phyloP scores from a whole-genome alignment of 768 basidiomycete genomes.

The Clavaria fumosa region DNA sequence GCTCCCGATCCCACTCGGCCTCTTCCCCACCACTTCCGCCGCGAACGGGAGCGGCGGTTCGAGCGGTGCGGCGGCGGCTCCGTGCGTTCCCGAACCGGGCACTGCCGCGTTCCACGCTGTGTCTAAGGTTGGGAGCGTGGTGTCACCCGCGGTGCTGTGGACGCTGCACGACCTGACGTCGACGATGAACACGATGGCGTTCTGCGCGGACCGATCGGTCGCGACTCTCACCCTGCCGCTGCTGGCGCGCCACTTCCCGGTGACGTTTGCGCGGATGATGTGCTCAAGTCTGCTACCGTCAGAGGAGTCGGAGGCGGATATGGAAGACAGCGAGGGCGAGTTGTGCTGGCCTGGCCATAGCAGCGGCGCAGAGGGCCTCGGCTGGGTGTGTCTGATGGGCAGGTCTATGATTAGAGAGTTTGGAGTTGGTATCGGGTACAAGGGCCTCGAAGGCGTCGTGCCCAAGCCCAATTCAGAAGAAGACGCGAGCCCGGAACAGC shows the following conservation, averaged over 20 bases:
- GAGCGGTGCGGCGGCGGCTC: too few relatives aligned
- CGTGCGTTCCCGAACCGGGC: neutral
- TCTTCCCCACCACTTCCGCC: constrained; percentile 2
- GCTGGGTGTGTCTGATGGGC: constrained; percentile 80
- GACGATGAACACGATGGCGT: constrained; percentile 25
- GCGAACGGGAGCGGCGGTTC: neutral
- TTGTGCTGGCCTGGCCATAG: constrained; percentile 73
- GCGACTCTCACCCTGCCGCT: constrained; percentile 46
- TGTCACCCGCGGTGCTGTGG: neutral
- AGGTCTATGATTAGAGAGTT: constrained; percentile 78
- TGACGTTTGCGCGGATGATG: constrained; percentile 61
- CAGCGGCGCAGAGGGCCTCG: constrained; percentile 61
- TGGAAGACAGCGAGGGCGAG: constrained; percentile 77
- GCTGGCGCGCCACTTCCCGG: constrained; percentile 57
- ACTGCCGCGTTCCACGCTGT: neutral
- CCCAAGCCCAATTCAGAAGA: constrained; percentile 40
- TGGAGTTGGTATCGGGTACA: constrained; percentile 60
- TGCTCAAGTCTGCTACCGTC: constrained; percentile 41
- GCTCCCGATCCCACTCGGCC: constrained; percentile 2
- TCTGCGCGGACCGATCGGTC: constrained; percentile 36
- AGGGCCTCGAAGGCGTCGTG: constrained; percentile 55
- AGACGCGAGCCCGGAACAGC: constrained; percentile 7
- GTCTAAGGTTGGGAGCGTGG: neutral
- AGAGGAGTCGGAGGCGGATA: constrained; percentile 68
- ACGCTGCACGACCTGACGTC: constrained; percentile 19